Evolutionary conservation across 345 rosid species (phyloP).

Genomic region (Pistacia integerrima): DNA sequence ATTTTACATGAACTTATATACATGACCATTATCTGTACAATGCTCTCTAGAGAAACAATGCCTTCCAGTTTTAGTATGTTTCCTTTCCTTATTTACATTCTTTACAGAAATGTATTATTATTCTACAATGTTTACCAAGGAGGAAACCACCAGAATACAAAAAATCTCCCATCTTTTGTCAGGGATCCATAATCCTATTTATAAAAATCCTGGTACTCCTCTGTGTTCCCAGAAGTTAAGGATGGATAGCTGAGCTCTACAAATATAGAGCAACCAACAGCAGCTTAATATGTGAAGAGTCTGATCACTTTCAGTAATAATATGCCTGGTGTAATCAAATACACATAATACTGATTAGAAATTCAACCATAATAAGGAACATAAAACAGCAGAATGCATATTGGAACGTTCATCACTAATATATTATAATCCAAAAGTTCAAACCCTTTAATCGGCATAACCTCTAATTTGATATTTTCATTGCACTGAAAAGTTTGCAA

Average conservation of each 20-base stretch:
- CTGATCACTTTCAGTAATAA: constrained; percentile 32
- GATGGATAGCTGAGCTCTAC: neutral
- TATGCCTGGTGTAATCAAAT: constrained; percentile 32
- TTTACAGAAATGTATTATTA: neutral
- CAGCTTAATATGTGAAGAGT: constrained; percentile 6
- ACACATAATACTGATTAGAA: neutral
- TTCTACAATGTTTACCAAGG: no score
- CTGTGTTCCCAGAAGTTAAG: neutral
- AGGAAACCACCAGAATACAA: neutral
- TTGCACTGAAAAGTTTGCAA: no score
- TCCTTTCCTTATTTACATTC: neutral
- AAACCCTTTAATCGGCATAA: neutral
- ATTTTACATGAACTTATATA: neutral
- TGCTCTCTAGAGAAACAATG: neutral
- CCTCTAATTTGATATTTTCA: neutral
- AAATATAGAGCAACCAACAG: neutral
- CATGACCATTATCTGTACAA: neutral
- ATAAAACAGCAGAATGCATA: neutral
- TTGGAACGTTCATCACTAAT: neutral
- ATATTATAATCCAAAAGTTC: neutral
- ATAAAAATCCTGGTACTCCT: neutral
- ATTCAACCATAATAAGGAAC: neutral
- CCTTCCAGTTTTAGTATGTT: neutral
- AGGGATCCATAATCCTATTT: neutral
- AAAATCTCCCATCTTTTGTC: neutral